Conservation (phyloP, 2,329 filamentous ascomycete genomes). For the Cercospora sojina region DNA sequence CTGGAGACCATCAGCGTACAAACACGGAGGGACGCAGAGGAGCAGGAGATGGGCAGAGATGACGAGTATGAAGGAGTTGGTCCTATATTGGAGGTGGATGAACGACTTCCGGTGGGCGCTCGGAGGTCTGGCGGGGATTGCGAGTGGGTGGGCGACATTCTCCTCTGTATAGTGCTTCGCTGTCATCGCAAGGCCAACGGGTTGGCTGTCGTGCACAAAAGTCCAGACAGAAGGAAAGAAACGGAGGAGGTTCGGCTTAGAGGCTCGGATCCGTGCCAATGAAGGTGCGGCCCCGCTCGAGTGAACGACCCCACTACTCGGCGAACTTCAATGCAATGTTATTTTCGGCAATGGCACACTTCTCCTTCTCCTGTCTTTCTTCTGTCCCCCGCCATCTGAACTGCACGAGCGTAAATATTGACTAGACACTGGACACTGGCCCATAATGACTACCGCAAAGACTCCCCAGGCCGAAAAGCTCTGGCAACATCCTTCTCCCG, state of each 20-base stretch:
- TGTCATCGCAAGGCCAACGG: neutral
- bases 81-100: slow-evolving; percentile 30
- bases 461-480: slow-evolving; percentile 27
- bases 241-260: neutral
- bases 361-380: neutral
- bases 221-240: neutral
- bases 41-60: slow-evolving; percentile 29
- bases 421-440: neutral
- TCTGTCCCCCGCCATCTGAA: neutral
- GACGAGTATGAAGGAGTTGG: slow-evolving; percentile 31
- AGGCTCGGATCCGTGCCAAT: neutral
- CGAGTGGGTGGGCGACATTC: slow-evolving; percentile 32
- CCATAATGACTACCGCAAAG: slow-evolving; percentile 5
- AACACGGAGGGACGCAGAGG: slow-evolving; percentile 27
- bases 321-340: neutral
- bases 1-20: slow-evolving; percentile 27
- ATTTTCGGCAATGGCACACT: neutral
- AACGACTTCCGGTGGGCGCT: slow-evolving; percentile 32
- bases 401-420: neutral
- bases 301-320: slow-evolving; percentile 7
- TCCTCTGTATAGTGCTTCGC: neutral
- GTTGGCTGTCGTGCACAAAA: neutral
- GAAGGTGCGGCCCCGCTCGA: slow-evolving; percentile 2
- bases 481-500: slow-evolving; percentile 43
- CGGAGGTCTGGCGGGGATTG: slow-evolving; percentile 24